These are phyloP conservation scores for Alternaria burnsii DNA, from an alignment of 2,329 filamentous ascomycete genomes.

Conservation along the genomic window DNA sequence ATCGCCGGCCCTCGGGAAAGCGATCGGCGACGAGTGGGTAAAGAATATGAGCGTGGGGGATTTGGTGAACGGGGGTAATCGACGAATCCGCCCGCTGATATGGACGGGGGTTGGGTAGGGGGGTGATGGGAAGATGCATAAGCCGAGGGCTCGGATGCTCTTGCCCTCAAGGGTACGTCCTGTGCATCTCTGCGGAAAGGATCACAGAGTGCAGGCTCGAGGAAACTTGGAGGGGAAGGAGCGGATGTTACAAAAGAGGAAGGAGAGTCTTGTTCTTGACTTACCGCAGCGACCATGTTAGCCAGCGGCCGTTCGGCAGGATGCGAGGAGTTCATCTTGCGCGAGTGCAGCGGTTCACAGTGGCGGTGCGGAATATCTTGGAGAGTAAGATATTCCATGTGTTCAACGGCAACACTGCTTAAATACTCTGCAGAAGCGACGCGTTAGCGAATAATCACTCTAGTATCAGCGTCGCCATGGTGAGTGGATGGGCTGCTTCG, in stretches of 20 bases:
- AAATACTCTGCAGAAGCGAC: constrained; percentile 21
- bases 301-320: constrained; percentile 33
- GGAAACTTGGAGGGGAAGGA: constrained; percentile 1
- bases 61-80: neutral
- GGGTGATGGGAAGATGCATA: neutral
- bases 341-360: constrained; percentile 37
- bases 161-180: neutral
- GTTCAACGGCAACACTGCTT: constrained; percentile 10
- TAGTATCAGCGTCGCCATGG: constrained; percentile 12
- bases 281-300: constrained; percentile 42
- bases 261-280: constrained; percentile 23
- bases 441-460: constrained; percentile 9
- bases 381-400: constrained; percentile 52
- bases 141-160: neutral
- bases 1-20: neutral
- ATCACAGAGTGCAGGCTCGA: constrained; percentile 7
- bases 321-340: constrained; percentile 40
- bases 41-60: neutral
- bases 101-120: neutral
- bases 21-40: neutral
- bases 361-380: constrained; percentile 50
- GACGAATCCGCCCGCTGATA: neutral
- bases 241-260: constrained; percentile 10
- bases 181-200: constrained; percentile 7
- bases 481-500: constrained; percentile 10